Evolutionary conservation across 2,329 filamentous ascomycete genomes (phyloP).

Genomic region (Lasiodiplodia citricola): DNA sequence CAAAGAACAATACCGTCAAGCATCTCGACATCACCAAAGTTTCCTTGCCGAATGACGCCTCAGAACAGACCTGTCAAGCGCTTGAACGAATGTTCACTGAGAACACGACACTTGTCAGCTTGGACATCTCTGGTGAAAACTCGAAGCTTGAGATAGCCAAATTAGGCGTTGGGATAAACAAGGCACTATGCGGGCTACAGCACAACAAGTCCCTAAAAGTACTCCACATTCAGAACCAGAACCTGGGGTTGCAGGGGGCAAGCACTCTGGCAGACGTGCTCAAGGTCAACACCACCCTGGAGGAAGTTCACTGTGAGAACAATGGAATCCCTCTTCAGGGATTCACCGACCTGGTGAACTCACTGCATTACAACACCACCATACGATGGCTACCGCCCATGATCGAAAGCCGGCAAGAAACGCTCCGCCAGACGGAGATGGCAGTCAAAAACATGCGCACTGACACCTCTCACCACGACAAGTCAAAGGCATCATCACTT

Average conservation of each 20-base stretch:
- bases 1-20: constrained; percentile 65
- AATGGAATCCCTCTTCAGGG: constrained; percentile 75
- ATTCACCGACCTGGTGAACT: constrained; percentile 71
- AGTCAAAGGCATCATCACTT: constrained; percentile 40
- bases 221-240: constrained; percentile 70
- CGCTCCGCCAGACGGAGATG: constrained; percentile 64
- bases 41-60: constrained; percentile 71
- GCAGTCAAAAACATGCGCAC: constrained; percentile 61
- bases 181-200: constrained; percentile 68
- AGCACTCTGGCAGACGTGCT: constrained; percentile 72
- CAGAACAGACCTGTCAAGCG: constrained; percentile 68
- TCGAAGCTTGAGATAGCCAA: constrained; percentile 73
- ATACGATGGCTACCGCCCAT: constrained; percentile 68
- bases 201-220: constrained; percentile 66
- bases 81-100: constrained; percentile 69
- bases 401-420: constrained; percentile 64
- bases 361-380: constrained; percentile 68
- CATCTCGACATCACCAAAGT: constrained; percentile 73
- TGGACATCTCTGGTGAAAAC: constrained; percentile 74
- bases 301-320: constrained; percentile 72
- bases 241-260: constrained; percentile 70
- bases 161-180: constrained; percentile 71
- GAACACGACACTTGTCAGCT: constrained; percentile 68
- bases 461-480: constrained; percentile 33
- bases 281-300: constrained; percentile 65